Conservation (phyloP, 2,329 filamentous ascomycete species). For the Fusarium subtropicale region DNA sequence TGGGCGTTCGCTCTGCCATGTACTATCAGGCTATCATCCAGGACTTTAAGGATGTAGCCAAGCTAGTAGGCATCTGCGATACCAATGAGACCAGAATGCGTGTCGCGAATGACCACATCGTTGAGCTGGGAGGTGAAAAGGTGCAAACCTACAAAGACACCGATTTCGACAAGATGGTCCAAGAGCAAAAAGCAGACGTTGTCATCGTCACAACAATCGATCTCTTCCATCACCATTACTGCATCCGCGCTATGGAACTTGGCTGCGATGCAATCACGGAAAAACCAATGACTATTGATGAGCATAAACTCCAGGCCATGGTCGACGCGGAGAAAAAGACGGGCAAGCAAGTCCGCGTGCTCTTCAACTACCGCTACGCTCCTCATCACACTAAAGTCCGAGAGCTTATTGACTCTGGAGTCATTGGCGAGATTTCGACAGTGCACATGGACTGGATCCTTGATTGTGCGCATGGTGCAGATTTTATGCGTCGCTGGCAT, state of each 20-base stretch:
- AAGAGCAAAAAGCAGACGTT: constrained; percentile 67
- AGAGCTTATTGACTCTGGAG: constrained; percentile 64
- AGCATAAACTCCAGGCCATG: constrained; percentile 62
- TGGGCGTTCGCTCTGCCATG: constrained; percentile 68
- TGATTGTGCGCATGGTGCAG: constrained; percentile 69
- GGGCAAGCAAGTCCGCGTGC: constrained; percentile 63
- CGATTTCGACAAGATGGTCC: constrained; percentile 69
- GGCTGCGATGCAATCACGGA: constrained; percentile 71
- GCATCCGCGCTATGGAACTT: constrained; percentile 67
- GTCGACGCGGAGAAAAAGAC: constrained; percentile 48
- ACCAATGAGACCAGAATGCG: constrained; percentile 45
- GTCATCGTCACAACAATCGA: constrained; percentile 73
- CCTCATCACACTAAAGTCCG: constrained; percentile 71
- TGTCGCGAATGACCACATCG: constrained; percentile 62
- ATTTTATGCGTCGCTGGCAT: constrained; percentile 74
- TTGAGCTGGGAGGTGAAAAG: constrained; percentile 57
- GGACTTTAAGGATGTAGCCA: constrained; percentile 61
- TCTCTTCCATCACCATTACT: constrained; percentile 70
- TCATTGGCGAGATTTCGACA: constrained; percentile 66
- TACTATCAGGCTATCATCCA: constrained; percentile 69
- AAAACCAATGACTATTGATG: constrained; percentile 74
- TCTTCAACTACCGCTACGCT: constrained; percentile 74
- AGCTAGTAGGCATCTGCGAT: constrained; percentile 68
- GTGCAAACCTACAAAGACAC: constrained; percentile 66
- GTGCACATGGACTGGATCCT: constrained; percentile 74